These are phyloP conservation scores for Serendipita vermifera DNA, from an alignment of 768 basidiomycete genomes.

Conservation along the genomic window DNA sequence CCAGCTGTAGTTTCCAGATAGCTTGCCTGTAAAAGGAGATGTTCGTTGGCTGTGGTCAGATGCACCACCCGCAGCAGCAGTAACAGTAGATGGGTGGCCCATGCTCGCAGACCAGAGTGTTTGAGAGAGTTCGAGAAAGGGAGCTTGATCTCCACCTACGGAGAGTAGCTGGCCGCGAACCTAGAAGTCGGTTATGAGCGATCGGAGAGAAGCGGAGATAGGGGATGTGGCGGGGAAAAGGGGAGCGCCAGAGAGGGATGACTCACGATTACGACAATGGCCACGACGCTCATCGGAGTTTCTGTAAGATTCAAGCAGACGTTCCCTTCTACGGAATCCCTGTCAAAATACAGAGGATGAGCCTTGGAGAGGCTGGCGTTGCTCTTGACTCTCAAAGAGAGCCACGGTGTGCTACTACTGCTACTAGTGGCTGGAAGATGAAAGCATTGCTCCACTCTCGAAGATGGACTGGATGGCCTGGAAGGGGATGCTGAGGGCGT, in stretches of 20 bases:
- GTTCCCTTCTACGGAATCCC: not conserved
- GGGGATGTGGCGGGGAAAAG: not conserved
- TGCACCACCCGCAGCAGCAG: not conserved
- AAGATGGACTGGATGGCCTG: not conserved
- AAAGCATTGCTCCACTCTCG: not conserved
- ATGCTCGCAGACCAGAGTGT: constrained; percentile 3
- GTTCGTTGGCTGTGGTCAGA: not conserved
- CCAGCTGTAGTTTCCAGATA: not conserved
- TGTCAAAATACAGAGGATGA: constrained; percentile 12
- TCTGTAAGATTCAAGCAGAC: not conserved
- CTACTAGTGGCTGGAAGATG: not conserved
- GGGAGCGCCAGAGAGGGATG: not conserved
- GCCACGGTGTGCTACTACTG: not conserved
- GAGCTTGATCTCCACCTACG: not conserved
- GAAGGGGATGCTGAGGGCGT: not conserved
- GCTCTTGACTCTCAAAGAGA: constrained; percentile 7
- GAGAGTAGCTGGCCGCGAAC: not conserved
- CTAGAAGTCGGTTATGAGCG: not conserved
- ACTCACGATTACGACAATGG: not conserved
- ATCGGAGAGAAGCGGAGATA: constrained; percentile 1
- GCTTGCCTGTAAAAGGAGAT: constrained; percentile 7
- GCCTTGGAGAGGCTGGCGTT: not conserved
- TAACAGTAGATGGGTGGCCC: not conserved
- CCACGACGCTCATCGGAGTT: not conserved
- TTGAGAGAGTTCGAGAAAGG: constrained; percentile 8